These are phyloP conservation scores for Salix purpurea DNA, from an alignment of 345 rosid genomes.

Conservation along the genomic window DNA sequence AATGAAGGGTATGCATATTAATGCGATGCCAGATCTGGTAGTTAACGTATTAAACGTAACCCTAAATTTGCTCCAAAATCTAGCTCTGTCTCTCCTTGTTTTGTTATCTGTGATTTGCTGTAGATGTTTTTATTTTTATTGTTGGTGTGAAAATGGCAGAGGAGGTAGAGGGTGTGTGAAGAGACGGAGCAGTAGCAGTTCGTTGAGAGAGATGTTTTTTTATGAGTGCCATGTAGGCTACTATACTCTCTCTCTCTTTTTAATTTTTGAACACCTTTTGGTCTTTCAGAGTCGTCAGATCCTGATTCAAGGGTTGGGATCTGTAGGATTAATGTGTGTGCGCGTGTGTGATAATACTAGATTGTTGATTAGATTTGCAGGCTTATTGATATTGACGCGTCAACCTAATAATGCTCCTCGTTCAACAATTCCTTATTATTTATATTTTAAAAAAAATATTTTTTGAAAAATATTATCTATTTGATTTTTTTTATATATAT, in stretches of 20 bases:
- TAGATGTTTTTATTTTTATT: background rate
- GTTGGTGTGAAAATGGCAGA: background rate
- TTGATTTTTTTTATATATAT: too few species aligned
- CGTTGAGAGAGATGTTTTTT: background rate
- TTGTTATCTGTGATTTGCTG: background rate
- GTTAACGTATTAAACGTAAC: background rate
- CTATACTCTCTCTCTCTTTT: background rate
- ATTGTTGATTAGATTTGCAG: background rate
- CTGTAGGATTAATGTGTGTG: background rate
- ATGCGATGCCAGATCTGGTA: background rate
- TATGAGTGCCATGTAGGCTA: background rate
- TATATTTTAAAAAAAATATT: too few species aligned
- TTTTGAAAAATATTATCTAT: too few species aligned
- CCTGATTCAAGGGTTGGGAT: constrained; percentile 1
- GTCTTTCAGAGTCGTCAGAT: background rate
- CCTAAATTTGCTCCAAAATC: constrained; percentile 4
- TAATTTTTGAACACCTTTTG: background rate
- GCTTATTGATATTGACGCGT: background rate
- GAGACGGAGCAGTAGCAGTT: background rate
- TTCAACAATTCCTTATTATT: background rate
- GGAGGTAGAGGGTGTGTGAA: background rate
- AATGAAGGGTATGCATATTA: background rate
- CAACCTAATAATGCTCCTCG: background rate
- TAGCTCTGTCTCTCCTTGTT: background rate
- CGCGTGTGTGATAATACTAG: too few species aligned